phyloP scores from a whole-genome alignment of 768 basidiomycete genomes.

The Boletales sp. region DNA sequence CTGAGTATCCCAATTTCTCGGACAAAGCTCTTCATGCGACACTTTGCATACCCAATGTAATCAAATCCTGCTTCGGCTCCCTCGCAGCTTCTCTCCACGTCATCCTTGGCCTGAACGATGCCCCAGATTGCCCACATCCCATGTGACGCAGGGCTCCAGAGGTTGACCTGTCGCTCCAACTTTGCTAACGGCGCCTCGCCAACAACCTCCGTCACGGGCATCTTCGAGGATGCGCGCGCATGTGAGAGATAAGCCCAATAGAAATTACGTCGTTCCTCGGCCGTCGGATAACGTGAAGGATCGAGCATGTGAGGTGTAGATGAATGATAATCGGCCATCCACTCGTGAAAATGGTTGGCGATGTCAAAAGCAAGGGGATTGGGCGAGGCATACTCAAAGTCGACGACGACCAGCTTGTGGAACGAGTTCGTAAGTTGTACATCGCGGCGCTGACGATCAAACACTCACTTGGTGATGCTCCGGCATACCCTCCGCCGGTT shows the following conservation, averaged over 20 bases:
- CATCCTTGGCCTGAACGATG: slow-evolving; percentile 82
- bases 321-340: slow-evolving; percentile 88
- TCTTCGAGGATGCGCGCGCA: slow-evolving; percentile 29
- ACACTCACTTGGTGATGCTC: slow-evolving; percentile 72
- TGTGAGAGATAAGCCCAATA: slow-evolving; percentile 78
- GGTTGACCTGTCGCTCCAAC: slow-evolving; percentile 74
- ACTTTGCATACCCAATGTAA: slow-evolving; percentile 77
- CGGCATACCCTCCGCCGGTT: slow-evolving; percentile 50
- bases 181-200: slow-evolving; percentile 45
- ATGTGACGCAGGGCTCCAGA: slow-evolving; percentile 90
- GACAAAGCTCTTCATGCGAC: slow-evolving; percentile 63
- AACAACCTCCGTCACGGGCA: slow-evolving; percentile 20
- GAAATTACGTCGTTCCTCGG: slow-evolving; percentile 73
- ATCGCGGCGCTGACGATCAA: background rate
- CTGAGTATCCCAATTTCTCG: slow-evolving; percentile 50
- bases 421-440: slow-evolving; percentile 11
- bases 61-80: slow-evolving; percentile 74
- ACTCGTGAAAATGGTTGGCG: slow-evolving; percentile 96
- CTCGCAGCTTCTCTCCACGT: slow-evolving; percentile 50
- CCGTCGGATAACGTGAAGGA: slow-evolving; percentile 65
- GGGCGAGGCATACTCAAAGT: slow-evolving; percentile 94
- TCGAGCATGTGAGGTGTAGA: slow-evolving; percentile 65
- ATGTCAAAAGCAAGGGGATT: slow-evolving; percentile 95
- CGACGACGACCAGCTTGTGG: slow-evolving; percentile 86
- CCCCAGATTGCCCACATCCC: slow-evolving; percentile 96